Base-by-base conservation (phyloP, 768 basidiomycete species). In the Plicaturopsis crispa region DNA sequence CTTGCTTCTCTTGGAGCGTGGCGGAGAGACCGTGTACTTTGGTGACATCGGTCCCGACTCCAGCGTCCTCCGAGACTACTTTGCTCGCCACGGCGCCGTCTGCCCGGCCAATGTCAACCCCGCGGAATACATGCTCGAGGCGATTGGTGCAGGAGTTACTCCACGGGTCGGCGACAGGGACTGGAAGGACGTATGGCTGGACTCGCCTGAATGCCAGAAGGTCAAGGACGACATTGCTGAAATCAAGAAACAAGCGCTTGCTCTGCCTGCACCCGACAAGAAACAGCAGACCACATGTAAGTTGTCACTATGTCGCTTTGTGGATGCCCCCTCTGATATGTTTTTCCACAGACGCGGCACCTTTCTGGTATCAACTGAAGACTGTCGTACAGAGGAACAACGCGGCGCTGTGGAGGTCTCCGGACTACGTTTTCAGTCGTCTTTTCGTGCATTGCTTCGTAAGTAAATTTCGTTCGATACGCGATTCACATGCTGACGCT, bases 21-120 rank as follows among this genome's bases (percentile, higher is more conserved):
- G 91, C 2, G 91, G 91, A 5, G 80, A 87, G 55, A 91, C 89
- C 0, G 86, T 92, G n/a, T 94, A 93, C 68, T 93, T 88, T 52
- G 91, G 90, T 31, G 83, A 86, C 44, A 87, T 93, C 35, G 91
- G 89, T 32, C 55, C 67, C 31, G 83, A 88, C 45, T 84, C 86
- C 3, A 51, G 62, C 2, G 65, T 78, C 24, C 63, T 93, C 35
- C 77, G 74, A 19, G 67, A 78, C 4, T 94, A 94, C 63, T 89
- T 92, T 53, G 75, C 76, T 17, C 66, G 67, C 12, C 62, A 85
- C 44, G 88, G 89, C 11, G 90, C 84, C 1, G 44, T 56, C 20
- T 91, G 87, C 56, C 86, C 87, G 3, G 34, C 73, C 0, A 80
- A 81, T 44, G 79, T 80, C 51, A 94, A 94, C 55, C 87, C 85